Evolutionary conservation across 148 eudicot genomes (phyloP).

Genomic region (Heliosperma pusillum): DNA sequence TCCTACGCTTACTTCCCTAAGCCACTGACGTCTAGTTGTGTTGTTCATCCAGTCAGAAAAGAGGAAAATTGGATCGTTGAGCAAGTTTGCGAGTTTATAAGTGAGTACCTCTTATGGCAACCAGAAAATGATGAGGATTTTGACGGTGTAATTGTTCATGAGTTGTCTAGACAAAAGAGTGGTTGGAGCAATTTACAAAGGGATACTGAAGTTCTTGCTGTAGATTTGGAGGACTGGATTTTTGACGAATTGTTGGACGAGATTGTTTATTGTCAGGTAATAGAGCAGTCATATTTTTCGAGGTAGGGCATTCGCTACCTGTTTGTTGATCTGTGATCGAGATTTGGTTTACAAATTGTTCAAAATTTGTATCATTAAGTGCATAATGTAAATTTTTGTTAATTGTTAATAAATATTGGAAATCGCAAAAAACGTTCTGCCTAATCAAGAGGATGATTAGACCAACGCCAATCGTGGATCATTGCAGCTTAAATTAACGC

Average conservation of each 20-base stretch:
- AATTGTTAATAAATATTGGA: too few species aligned
- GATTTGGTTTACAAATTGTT: too few species aligned
- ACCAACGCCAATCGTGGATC: too few species aligned
- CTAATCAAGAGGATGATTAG: too few species aligned
- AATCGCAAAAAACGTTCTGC: too few species aligned
- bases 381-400: too few species aligned
- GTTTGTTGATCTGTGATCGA: too few species aligned
- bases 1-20: slow-evolving; percentile 65
- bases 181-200: slow-evolving; percentile 84
- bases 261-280: slow-evolving; percentile 20
- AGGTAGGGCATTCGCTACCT: background rate
- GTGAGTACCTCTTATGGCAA: slow-evolving; percentile 28
- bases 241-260: slow-evolving; percentile 57
- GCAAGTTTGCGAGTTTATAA: slow-evolving; percentile 46
- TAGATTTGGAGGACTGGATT: slow-evolving; percentile 61
- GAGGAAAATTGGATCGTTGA: slow-evolving; percentile 32
- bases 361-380: too few species aligned
- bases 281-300: background rate
- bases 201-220: slow-evolving; percentile 50
- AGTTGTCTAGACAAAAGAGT: slow-evolving; percentile 36
- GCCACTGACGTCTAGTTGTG: slow-evolving; percentile 51
- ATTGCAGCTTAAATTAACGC: too few species aligned
- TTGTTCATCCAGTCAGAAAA: slow-evolving; percentile 35
- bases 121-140: slow-evolving; percentile 33
- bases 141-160: slow-evolving; percentile 38